Base-by-base conservation (phyloP, 1,139 yeast genomes). In the Diutina sp. region DNA sequence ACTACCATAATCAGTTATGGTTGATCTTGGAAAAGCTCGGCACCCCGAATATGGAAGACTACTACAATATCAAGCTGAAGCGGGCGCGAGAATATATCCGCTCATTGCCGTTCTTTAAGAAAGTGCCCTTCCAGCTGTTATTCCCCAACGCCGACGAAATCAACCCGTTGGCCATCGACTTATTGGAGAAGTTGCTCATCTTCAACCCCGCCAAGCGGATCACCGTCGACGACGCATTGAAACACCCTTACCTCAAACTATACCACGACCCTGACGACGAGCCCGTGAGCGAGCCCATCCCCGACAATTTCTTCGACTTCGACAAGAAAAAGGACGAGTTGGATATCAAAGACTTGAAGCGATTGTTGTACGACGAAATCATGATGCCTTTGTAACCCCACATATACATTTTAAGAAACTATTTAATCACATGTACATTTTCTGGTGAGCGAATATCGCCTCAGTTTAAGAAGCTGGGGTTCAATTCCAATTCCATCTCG, bases 191-290 rank as follows among this genome's bases (percentile, higher is more conserved):
- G 63, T 76, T 93, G 71, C 77, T 91, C 56, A 79, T 85, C 5
- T 91, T 93, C 70, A 87, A 90, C 68, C 97, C 97, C 0, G 72
- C 74, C 30, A 82, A 84, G 63, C 76, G 99, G 61, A 81, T 90
- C 59, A 82, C 88, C 1, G 96, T 89, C 3, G 86, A 82, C 53
- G 86, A 87, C 61, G 96, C 97, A 0, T 74, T 91, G 56, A 72
- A 74, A 57, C 98, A 93, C 67, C 95, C 96, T 1, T 93, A 90
- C 69, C 73, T 93, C 58, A 74, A 75, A 55, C 75, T 83, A 16
- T 93, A 90, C 69, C 96, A 91, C 68, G 95, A 87, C 62, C 85
- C 89, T 0, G 77, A 76, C 55, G 97, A 90, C 62, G 98, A 91
- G 66, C 97, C 96, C 0, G 73, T 72, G 3, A 89, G 93, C 1